Conservation (phyloP, 257 asterid species). For the Parsonsia alboflavescens region DNA sequence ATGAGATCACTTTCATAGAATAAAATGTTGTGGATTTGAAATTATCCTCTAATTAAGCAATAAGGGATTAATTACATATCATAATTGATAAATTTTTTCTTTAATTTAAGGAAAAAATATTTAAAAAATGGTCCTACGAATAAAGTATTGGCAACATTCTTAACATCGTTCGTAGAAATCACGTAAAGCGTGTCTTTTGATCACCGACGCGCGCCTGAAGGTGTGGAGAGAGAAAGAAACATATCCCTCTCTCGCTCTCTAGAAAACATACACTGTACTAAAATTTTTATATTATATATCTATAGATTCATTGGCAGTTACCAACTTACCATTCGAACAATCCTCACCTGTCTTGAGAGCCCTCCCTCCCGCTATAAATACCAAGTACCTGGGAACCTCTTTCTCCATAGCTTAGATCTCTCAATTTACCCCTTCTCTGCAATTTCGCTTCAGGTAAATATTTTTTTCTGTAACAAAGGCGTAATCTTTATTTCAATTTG, state of each 20-base stretch:
- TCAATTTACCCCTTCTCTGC: background rate
- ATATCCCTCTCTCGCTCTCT: background rate
- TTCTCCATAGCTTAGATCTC: background rate
- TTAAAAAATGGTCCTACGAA: too few species aligned
- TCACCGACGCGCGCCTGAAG: background rate
- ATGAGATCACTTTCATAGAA: background rate
- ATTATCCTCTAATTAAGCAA: too few species aligned
- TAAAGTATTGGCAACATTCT: too few species aligned
- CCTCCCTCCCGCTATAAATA: background rate
- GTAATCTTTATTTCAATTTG: background rate
- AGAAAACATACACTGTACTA: background rate
- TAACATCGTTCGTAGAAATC: background rate
- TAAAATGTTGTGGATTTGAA: too few species aligned
- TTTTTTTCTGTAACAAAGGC: background rate
- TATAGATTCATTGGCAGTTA: background rate
- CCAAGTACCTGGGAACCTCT: background rate
- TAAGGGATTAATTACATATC: too few species aligned
- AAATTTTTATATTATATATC: background rate
- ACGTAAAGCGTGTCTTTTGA: background rate
- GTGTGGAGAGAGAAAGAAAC: background rate
- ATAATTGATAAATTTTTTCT: too few species aligned
- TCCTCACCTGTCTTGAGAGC: background rate
- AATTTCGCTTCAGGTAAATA: background rate
- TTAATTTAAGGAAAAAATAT: too few species aligned
- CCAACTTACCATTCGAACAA: conserved; percentile 6